phyloP scores from a whole-genome alignment of 805 yeast genomes.

The Nakazawaea anatomiae region DNA sequence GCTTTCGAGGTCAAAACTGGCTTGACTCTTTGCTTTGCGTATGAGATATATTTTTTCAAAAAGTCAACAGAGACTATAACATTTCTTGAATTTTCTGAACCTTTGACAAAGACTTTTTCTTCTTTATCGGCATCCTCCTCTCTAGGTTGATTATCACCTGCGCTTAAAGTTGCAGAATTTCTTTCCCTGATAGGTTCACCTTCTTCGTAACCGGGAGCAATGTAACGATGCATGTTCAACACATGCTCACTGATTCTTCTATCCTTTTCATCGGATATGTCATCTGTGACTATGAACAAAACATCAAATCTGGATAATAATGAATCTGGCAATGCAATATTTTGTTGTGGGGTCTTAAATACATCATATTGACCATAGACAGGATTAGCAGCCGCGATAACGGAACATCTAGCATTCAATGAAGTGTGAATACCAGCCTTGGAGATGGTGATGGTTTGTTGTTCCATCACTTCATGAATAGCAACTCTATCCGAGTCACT shows the following conservation, averaged over 20 bases:
- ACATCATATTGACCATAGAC: constrained; percentile 95
- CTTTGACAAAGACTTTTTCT: constrained; percentile 71
- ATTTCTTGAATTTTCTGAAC: constrained; percentile 39
- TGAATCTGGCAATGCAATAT: constrained; percentile 96
- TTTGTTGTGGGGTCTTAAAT: constrained; percentile 92
- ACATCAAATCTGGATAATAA: constrained; percentile 94
- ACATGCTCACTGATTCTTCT: constrained; percentile 91
- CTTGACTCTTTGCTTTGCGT: constrained; percentile 81
- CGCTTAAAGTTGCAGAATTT: constrained; percentile 64
- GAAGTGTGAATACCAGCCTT: constrained; percentile 98
- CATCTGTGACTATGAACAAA: constrained; percentile 93
- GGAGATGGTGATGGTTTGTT: constrained; percentile 96
- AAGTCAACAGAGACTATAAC: constrained; percentile 72
- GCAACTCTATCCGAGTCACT: constrained; percentile 95
- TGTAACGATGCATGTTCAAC: constrained; percentile 82
- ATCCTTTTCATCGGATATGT: constrained; percentile 78
- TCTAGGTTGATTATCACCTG: constrained; percentile 56
- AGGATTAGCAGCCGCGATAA: constrained; percentile 97
- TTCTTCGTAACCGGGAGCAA: constrained; percentile 83
- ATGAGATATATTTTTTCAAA: constrained; percentile 86
- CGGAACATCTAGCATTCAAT: constrained; percentile 93
- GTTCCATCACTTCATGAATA: constrained; percentile 99
- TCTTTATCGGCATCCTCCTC: constrained; percentile 39
- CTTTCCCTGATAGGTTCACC: constrained; percentile 92
- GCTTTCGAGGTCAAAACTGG: constrained; percentile 80